Conservation (phyloP, 2,329 filamentous ascomycete species). For the Pseudogymnoascus sp. region DNA sequence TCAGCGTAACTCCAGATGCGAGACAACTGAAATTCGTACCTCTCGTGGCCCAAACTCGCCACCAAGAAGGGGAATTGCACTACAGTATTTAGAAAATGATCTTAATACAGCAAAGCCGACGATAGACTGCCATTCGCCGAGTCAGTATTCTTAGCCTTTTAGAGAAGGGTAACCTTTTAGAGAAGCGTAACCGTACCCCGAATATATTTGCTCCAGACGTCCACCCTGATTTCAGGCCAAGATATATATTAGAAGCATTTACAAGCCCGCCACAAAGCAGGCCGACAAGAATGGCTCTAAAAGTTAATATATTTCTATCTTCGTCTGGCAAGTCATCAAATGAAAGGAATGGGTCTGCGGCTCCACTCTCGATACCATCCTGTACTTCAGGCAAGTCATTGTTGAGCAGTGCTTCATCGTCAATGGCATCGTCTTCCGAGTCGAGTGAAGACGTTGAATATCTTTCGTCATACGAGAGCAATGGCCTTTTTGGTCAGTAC, state of each 20-base stretch:
- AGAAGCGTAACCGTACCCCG: neutral
- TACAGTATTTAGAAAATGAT: slow-evolving; percentile 2
- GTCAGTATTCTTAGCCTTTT: neutral
- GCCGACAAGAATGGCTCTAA: neutral
- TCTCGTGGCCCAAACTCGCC: slow-evolving; percentile 1
- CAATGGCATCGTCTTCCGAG: neutral
- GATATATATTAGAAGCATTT: slow-evolving; percentile 3
- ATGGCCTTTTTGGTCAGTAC: neutral
- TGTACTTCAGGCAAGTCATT: neutral
- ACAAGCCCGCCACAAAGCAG: slow-evolving; percentile 1
- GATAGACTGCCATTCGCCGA: neutral
- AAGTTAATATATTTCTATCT: neutral
- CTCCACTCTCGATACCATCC: neutral
- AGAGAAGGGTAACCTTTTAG: too few species aligned
- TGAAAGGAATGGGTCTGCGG: neutral
- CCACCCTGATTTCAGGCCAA: slow-evolving; percentile 2
- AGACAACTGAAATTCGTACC: neutral
- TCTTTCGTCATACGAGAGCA: neutral
- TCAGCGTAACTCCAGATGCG: slow-evolving; percentile 29
- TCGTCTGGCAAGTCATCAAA: slow-evolving; percentile 8
- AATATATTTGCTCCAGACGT: slow-evolving; percentile 3
- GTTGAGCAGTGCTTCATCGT: neutral
- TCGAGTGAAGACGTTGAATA: neutral
- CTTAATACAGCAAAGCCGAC: slow-evolving; percentile 2
- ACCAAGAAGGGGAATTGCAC: neutral